A percentile compares a stretch with the other conserved stretches of the same genome.
Evolutionary conservation across 306 rosid species (phyloP).

Genomic region (Begonia loranthoides): DNA sequence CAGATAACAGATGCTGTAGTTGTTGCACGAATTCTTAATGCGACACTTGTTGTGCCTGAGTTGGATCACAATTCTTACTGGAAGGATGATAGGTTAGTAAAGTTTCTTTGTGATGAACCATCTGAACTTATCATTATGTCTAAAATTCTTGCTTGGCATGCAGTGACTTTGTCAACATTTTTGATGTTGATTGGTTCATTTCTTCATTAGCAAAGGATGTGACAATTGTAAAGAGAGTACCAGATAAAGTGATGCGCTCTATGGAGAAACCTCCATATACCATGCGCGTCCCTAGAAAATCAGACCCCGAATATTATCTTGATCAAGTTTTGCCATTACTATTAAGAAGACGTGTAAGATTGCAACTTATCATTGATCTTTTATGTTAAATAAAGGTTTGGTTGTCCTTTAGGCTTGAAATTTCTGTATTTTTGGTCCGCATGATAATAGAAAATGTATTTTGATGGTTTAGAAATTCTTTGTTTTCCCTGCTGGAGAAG

Average conservation of each 20-base stretch:
- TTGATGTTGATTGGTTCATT: conserved; percentile 78
- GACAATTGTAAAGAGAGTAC: conserved; percentile 77
- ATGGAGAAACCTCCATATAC: conserved; percentile 99
- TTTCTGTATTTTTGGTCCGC: no score
- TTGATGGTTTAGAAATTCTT: no score
- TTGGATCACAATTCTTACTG: conserved; percentile 90
- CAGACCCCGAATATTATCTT: conserved; percentile 90
- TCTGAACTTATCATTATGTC: background rate
- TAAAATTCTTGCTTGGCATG: conserved; percentile 7
- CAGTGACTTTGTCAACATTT: conserved; percentile 83
- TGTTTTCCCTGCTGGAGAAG: no score
- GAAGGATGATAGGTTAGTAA: conserved; percentile 79
- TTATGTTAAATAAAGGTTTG: background rate
- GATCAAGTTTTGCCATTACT: conserved; percentile 96
- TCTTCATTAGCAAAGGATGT: conserved; percentile 80
- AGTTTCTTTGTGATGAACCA: conserved; percentile 1
- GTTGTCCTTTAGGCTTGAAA: background rate
- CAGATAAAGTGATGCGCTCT: conserved; percentile 77
- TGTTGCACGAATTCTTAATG: conserved; percentile 91
- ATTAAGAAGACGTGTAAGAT: conserved; percentile 64
- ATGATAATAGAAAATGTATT: no score
- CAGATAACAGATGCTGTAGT: conserved; percentile 99
- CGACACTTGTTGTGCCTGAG: conserved; percentile 90
- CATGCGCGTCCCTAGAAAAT: conserved; percentile 98
- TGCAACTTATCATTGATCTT: background rate